Evolutionary conservation across 179 eudicot species (phyloP).

Genomic region (Silene coronaria): DNA sequence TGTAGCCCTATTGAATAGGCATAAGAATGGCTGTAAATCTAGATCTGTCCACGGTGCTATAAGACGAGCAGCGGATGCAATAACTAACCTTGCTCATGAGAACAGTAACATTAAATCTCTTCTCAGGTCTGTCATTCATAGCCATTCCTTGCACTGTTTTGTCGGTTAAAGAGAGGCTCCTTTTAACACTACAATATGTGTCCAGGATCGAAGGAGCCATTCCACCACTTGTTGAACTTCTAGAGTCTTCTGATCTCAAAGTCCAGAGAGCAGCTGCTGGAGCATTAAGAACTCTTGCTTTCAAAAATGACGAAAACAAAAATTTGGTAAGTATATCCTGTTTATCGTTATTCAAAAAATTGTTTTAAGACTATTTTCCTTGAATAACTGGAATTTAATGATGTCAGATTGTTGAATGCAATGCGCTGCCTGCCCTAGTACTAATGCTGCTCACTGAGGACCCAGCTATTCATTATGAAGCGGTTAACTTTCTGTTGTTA

Average conservation of each 20-base stretch:
- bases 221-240: slow-evolving; percentile 85
- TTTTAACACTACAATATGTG: slow-evolving; percentile 16
- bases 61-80: slow-evolving; percentile 89
- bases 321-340: slow-evolving; percentile 46
- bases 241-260: slow-evolving; percentile 62
- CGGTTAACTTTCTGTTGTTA: slow-evolving; percentile 36
- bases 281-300: slow-evolving; percentile 84
- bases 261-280: slow-evolving; percentile 95
- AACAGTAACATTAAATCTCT: slow-evolving; percentile 66
- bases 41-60: slow-evolving; percentile 67
- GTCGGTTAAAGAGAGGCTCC: neutral
- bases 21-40: slow-evolving; percentile 38
- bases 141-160: neutral
- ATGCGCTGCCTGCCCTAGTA: slow-evolving; percentile 80
- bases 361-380: neutral
- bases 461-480: slow-evolving; percentile 90
- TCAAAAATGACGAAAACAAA: slow-evolving; percentile 86
- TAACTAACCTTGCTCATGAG: slow-evolving; percentile 97
- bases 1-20: slow-evolving; percentile 63
- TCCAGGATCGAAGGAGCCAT: slow-evolving; percentile 76
- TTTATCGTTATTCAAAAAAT: neutral
- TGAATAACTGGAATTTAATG: slow-evolving; percentile 5
- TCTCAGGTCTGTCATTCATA: slow-evolving; percentile 54
- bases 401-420: slow-evolving; percentile 82
- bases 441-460: slow-evolving; percentile 86